Conservation (phyloP, 352 stramenopile species). For the Globisporangium paddicum region DNA sequence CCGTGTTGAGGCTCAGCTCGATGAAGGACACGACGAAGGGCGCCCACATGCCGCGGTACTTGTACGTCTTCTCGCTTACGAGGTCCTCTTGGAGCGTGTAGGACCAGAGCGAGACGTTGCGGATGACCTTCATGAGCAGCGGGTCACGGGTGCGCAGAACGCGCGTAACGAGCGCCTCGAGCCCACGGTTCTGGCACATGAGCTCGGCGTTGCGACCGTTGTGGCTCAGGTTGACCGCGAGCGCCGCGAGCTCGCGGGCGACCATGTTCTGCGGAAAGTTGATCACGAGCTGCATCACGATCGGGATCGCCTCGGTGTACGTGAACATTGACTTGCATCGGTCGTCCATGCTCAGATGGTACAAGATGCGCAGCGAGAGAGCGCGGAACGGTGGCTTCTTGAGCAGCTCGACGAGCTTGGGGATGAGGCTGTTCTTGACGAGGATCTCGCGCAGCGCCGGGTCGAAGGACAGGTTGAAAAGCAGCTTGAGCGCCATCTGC, state of each 20-base stretch:
- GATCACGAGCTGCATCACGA: conserved; percentile 93
- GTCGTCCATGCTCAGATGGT: conserved; percentile 95
- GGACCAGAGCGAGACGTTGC: conserved; percentile 91
- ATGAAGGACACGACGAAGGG: conserved; percentile 87
- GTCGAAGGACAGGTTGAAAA: conserved; percentile 96
- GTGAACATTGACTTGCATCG: conserved; percentile 94
- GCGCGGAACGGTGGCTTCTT: conserved; percentile 90
- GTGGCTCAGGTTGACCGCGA: conserved; percentile 94
- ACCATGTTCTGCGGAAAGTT: conserved; percentile 92
- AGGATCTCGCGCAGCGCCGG: conserved; percentile 76
- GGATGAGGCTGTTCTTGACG: conserved; percentile 87
- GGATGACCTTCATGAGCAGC: conserved; percentile 93
- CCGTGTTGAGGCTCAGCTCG: conserved; percentile 72
- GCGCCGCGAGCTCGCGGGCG: conserved; percentile 90
- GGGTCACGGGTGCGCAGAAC: conserved; percentile 86
- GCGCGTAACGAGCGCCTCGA: conserved; percentile 88
- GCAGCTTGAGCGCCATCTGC: conserved; percentile 80
- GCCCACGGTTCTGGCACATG: conserved; percentile 85
- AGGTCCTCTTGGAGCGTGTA: conserved; percentile 88
- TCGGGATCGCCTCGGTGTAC: conserved; percentile 92
- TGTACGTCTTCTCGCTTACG: conserved; percentile 85
- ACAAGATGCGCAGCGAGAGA: conserved; percentile 88
- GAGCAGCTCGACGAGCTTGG: conserved; percentile 90
- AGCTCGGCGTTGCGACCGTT: conserved; percentile 89
- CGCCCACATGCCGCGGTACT: conserved; percentile 91